phyloP scores from a whole-genome alignment of 2,329 filamentous ascomycete species.

The Aspergillus spinulosporus region DNA sequence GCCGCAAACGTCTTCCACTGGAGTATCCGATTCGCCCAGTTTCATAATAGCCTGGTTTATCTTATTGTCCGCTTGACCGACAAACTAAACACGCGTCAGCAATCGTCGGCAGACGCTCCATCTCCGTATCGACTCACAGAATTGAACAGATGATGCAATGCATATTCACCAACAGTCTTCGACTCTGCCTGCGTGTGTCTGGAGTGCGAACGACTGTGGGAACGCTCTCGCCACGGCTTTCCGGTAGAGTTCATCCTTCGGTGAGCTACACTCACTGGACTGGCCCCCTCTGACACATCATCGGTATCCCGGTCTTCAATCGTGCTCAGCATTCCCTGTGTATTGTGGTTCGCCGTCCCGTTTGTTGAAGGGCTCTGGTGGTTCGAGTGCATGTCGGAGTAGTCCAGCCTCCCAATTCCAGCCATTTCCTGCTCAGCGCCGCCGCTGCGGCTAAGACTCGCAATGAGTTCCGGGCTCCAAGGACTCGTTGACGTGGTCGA shows the following conservation, averaged over 20 bases:
- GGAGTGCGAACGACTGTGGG: constrained; percentile 74
- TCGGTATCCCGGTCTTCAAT: constrained; percentile 42
- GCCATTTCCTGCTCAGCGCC: constrained; percentile 52
- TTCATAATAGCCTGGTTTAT: constrained; percentile 83
- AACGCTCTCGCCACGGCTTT: constrained; percentile 69
- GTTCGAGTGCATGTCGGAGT: constrained; percentile 31
- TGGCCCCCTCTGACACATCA: constrained; percentile 26
- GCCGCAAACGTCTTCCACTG: constrained; percentile 87
- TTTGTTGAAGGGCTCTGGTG: constrained; percentile 45
- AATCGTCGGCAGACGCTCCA: not conserved
- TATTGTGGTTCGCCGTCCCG: constrained; percentile 28
- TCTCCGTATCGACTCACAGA: constrained; percentile 57
- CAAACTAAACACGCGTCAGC: constrained; percentile 60
- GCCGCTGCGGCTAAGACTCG: constrained; percentile 61
- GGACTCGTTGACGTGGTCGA: constrained; percentile 76
- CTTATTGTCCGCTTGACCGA: constrained; percentile 94
- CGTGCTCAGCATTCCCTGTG: constrained; percentile 35
- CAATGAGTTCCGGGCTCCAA: constrained; percentile 82
- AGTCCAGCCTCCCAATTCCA: constrained; percentile 33
- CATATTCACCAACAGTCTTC: constrained; percentile 97
- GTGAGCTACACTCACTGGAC: constrained; percentile 32
- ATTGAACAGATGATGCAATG: constrained; percentile 92
- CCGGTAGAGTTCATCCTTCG: constrained; percentile 58
- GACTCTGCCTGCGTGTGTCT: constrained; percentile 69
- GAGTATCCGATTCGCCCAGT: constrained; percentile 75